Percentiles rank a stretch among this genome's conserved stretches.
These are phyloP conservation scores for Zizania palustris DNA, from an alignment of 202 grass and related monocot species.

Conservation along the genomic window DNA sequence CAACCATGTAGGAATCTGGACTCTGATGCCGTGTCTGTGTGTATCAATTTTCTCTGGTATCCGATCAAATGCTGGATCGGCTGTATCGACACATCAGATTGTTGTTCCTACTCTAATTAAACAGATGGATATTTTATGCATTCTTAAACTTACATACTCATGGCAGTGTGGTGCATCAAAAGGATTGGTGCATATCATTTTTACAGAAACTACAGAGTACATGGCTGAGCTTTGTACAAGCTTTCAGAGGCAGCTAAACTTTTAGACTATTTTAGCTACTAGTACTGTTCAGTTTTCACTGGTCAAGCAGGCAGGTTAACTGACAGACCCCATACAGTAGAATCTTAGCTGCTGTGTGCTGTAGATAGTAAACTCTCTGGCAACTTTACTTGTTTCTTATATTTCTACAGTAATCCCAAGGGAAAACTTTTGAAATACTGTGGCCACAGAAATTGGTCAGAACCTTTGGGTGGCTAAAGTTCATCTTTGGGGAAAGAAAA, in stretches of 20 bases:
- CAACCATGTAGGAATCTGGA: slow-evolving; percentile 18
- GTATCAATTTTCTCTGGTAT: too few species aligned
- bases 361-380: too few species aligned
- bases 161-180: too few species aligned
- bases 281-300: slow-evolving; percentile 14
- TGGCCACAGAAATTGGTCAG: slow-evolving; percentile 31
- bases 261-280: slow-evolving; percentile 29
- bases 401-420: too few species aligned
- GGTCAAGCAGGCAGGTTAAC: slow-evolving; percentile 21
- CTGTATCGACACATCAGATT: slow-evolving; percentile 5
- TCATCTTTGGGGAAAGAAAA: slow-evolving; percentile 15
- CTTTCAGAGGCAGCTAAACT: slow-evolving; percentile 38
- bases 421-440: neutral
- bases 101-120: slow-evolving; percentile 20
- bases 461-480: slow-evolving; percentile 30
- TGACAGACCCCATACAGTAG: neutral
- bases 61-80: neutral
- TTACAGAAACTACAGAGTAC: slow-evolving; percentile 3
- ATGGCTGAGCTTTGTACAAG: slow-evolving; percentile 38
- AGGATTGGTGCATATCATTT: neutral
- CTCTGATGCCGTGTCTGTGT: too few species aligned
- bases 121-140: slow-evolving; percentile 9
- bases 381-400: too few species aligned
- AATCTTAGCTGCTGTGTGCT: too few species aligned
- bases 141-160: too few species aligned